A percentile compares a stretch with the other conserved stretches of the same genome.
phyloP scores from a whole-genome alignment of 1,284 basidiomycete genomes.

The Trametes pubescens region DNA sequence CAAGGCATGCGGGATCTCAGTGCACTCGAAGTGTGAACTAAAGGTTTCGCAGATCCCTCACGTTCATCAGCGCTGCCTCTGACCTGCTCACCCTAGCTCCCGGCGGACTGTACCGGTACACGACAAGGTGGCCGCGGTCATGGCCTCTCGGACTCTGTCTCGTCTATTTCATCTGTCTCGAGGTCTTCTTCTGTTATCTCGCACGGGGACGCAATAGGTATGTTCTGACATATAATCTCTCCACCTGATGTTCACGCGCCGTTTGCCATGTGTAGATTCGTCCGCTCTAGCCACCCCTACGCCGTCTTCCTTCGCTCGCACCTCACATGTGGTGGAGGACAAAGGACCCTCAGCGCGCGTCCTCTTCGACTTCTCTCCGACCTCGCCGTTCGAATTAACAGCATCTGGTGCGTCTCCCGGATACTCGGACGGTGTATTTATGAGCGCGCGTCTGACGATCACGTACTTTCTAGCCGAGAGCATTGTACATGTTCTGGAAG shows the following conservation, averaged over 20 bases:
- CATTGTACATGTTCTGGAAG: slow-evolving; percentile 68
- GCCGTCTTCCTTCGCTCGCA: slow-evolving; percentile 62
- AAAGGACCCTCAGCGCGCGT: slow-evolving; percentile 60
- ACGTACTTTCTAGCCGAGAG: slow-evolving; percentile 57
- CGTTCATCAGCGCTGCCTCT: slow-evolving; percentile 10
- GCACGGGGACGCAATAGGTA: slow-evolving; percentile 41
- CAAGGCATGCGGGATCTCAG: slow-evolving; percentile 79
- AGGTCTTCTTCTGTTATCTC: slow-evolving; percentile 45
- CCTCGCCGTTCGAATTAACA: slow-evolving; percentile 77
- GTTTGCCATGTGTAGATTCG: slow-evolving; percentile 17
- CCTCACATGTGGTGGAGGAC: slow-evolving; percentile 53
- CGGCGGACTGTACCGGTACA: slow-evolving; percentile 69
- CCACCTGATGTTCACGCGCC: neutral
- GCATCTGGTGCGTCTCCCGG: slow-evolving; percentile 57
- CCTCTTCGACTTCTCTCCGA: slow-evolving; percentile 74
- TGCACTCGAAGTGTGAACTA: slow-evolving; percentile 84
- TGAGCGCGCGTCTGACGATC: slow-evolving; percentile 27
- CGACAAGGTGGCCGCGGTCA: slow-evolving; percentile 33
- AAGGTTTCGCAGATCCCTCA: slow-evolving; percentile 59
- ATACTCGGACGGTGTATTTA: slow-evolving; percentile 6
- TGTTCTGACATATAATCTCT: slow-evolving; percentile 12
- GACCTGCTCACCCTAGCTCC: slow-evolving; percentile 57
- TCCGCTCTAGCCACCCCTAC: slow-evolving; percentile 48
- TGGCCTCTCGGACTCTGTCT: slow-evolving; percentile 33
- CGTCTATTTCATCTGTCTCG: slow-evolving; percentile 38